These are phyloP conservation scores for Lentinula edodes DNA, from an alignment of 768 basidiomycete genomes.

Conservation along the genomic window DNA sequence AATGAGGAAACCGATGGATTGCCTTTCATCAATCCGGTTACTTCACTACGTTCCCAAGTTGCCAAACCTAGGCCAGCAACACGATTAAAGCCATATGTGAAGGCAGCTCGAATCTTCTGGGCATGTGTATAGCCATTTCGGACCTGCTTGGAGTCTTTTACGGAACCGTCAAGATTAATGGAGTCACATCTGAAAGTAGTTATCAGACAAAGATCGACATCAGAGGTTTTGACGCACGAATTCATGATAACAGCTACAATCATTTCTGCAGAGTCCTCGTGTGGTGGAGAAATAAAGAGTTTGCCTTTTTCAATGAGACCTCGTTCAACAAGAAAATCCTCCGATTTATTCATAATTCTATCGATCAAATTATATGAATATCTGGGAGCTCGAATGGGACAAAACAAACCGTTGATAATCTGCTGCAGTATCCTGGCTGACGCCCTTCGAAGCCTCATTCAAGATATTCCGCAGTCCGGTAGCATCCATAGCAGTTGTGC, in stretches of 20 bases:
- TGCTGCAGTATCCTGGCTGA: constrained; percentile 21
- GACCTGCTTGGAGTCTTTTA: not conserved
- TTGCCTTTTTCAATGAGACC: constrained; percentile 12
- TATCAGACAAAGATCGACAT: not conserved
- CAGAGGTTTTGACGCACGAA: constrained; percentile 8
- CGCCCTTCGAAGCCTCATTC: constrained; percentile 21
- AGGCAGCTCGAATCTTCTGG: constrained; percentile 29
- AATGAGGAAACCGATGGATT: constrained; percentile 23
- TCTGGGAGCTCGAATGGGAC: too few relatives aligned
- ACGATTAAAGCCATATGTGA: constrained; percentile 24
- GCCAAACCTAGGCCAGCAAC: constrained; percentile 17
- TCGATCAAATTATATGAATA: not conserved
- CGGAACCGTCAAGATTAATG: constrained; percentile 19
- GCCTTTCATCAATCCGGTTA: constrained; percentile 17
- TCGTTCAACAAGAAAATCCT: constrained; percentile 13
- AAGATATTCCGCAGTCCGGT: constrained; percentile 11
- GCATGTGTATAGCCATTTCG: constrained; percentile 24
- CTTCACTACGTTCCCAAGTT: constrained; percentile 24
- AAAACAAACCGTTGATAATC: constrained; percentile 23
- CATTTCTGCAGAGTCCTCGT: constrained; percentile 12
- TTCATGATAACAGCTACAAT: constrained; percentile 26
- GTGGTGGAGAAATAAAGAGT: constrained; percentile 16
- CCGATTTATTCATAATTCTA: constrained; percentile 15
- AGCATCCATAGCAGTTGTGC: not conserved
- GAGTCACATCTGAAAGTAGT: constrained; percentile 19